Conservation (phyloP, 306 rosid species). For the Vachellia pachyceras region DNA sequence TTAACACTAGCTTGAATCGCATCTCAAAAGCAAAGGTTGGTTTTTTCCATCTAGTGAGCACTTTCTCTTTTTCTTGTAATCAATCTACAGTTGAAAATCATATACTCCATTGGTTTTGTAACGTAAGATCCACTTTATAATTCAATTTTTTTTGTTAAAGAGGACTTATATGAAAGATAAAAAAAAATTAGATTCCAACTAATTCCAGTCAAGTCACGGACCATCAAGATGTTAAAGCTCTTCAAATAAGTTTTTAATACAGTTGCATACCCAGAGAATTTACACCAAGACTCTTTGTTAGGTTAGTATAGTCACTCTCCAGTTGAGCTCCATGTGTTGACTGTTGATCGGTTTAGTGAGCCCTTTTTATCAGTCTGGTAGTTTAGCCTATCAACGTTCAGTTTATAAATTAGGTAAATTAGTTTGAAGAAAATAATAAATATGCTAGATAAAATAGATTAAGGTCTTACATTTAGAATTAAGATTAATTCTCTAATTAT, state of each 20-base stretch:
- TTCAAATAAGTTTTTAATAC: background rate
- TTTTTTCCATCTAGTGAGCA: background rate
- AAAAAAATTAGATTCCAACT: background rate
- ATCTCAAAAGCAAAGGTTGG: constrained; percentile 9
- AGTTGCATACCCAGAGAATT: background rate
- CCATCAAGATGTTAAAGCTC: background rate
- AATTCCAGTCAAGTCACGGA: too few relatives aligned
- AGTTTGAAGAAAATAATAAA: too few relatives aligned
- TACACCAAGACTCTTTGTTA: background rate
- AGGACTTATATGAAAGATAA: too few relatives aligned
- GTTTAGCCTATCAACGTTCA: background rate
- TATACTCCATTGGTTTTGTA: too few relatives aligned
- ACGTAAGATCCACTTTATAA: too few relatives aligned
- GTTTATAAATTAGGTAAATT: too few relatives aligned
- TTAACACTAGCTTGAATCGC: background rate
- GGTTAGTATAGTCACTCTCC: background rate
- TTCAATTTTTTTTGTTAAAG: too few relatives aligned
- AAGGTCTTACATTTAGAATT: too few relatives aligned
- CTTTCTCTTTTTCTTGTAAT: background rate
- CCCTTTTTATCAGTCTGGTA: background rate
- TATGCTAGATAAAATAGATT: too few relatives aligned
- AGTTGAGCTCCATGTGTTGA: background rate
- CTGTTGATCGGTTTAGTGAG: too few relatives aligned
- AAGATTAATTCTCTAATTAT: too few relatives aligned
- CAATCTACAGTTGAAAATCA: background rate